These are phyloP conservation scores for Trichosporon asahii DNA, from an alignment of 1,284 basidiomycete genomes.

Conservation along the genomic window DNA sequence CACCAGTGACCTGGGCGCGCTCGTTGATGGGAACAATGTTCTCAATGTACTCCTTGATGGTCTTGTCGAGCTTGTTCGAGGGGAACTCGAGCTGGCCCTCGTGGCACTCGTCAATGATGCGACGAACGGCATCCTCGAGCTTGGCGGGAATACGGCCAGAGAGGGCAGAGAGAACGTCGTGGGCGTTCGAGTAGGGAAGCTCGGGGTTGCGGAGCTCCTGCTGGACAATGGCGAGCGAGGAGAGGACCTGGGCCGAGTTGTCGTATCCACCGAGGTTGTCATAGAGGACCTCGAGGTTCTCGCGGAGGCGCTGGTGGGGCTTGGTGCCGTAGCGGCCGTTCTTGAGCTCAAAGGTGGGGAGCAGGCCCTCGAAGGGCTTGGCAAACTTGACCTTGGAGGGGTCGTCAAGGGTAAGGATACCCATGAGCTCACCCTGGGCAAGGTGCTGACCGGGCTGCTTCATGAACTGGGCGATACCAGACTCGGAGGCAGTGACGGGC, in stretches of 20 bases:
- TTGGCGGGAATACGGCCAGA: constrained; percentile 90
- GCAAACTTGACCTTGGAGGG: constrained; percentile 96
- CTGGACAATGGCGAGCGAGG: constrained; percentile 48
- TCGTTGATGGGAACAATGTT: constrained; percentile 77
- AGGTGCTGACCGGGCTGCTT: constrained; percentile 97
- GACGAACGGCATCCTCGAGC: constrained; percentile 81
- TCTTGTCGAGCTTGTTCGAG: constrained; percentile 55
- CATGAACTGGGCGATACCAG: constrained; percentile 93
- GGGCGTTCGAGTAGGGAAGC: constrained; percentile 83
- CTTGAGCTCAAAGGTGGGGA: constrained; percentile 80
- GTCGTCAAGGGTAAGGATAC: constrained; percentile 94
- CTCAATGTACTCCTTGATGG: constrained; percentile 76
- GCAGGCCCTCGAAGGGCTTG: constrained; percentile 92
- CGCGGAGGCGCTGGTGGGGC: constrained; percentile 80
- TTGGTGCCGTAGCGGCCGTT: constrained; percentile 79
- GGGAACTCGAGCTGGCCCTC: constrained; percentile 82
- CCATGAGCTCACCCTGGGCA: constrained; percentile 95
- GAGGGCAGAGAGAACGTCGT: constrained; percentile 79
- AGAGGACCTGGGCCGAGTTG: constrained; percentile 60
- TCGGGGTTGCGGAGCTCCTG: constrained; percentile 64
- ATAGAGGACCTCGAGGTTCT: constrained; percentile 73
- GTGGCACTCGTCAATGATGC: constrained; percentile 70
- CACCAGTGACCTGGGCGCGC: constrained; percentile 67
- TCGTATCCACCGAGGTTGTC: constrained; percentile 95
- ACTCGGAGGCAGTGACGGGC: constrained; percentile 93